These are phyloP conservation scores for Paulownia fortunei DNA, from an alignment of 257 asterid genomes.

Conservation along the genomic window DNA sequence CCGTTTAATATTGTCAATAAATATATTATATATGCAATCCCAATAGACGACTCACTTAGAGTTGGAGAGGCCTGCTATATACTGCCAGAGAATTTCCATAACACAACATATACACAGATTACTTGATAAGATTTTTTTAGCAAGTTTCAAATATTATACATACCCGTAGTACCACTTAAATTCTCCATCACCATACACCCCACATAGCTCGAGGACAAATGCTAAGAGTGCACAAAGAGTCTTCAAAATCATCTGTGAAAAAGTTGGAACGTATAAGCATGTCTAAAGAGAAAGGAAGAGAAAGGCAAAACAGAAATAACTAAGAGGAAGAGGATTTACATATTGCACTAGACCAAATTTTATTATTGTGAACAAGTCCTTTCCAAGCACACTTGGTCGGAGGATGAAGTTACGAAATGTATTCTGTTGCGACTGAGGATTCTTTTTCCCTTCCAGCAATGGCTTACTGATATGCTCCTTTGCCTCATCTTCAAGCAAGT, in stretches of 20 bases:
- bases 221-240: constrained; percentile 82
- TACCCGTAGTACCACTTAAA: constrained; percentile 96
- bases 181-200: constrained; percentile 94
- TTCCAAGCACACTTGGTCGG: constrained; percentile 68
- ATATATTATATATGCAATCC: not conserved
- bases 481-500: constrained; percentile 77
- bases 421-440: constrained; percentile 37
- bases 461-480: constrained; percentile 58
- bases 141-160: not conserved
- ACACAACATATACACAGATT: not conserved
- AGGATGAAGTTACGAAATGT: constrained; percentile 59
- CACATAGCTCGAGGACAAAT: constrained; percentile 72
- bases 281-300: not conserved
- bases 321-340: constrained; percentile 47
- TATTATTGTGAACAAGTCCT: constrained; percentile 69
- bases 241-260: constrained; percentile 93
- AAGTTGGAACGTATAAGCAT: constrained; percentile 20
- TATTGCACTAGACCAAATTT: constrained; percentile 95
- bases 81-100: not conserved
- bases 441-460: constrained; percentile 59
- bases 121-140: not conserved
- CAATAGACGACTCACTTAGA: not conserved
- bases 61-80: not conserved
- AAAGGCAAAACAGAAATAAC: not conserved
- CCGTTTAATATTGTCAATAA: not conserved